Evolutionary conservation across 2,329 filamentous ascomycete species (phyloP).

Genomic region (Teratosphaeriaceae sp.): DNA sequence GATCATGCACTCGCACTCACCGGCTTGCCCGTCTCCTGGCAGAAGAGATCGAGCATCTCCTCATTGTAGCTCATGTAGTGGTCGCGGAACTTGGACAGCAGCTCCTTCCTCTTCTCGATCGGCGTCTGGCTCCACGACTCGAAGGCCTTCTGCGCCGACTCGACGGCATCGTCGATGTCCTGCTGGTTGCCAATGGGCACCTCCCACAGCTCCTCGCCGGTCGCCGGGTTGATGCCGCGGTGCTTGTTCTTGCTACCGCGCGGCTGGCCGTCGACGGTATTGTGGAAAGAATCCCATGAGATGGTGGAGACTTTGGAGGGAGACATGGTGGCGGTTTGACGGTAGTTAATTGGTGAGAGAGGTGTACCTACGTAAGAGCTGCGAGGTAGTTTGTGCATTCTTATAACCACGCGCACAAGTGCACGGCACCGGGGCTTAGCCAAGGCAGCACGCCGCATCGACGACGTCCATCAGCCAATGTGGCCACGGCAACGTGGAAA

Average conservation of each 20-base stretch:
- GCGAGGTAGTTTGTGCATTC: too few species aligned
- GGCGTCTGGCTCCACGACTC: constrained; percentile 27
- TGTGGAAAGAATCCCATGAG: constrained; percentile 32
- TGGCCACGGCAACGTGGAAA: too few species aligned
- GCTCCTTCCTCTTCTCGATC: constrained; percentile 32
- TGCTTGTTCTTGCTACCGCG: constrained; percentile 26
- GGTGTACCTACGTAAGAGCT: too few species aligned
- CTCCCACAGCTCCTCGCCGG: constrained; percentile 31
- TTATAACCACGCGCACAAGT: too few species aligned
- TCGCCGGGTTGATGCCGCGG: constrained; percentile 29
- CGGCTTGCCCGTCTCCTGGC: constrained; percentile 35
- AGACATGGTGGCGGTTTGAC: constrained; percentile 33
- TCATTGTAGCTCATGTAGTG: constrained; percentile 26
- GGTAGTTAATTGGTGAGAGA: neutral
- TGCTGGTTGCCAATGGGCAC: constrained; percentile 32
- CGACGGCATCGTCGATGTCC: constrained; percentile 34
- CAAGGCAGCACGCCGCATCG: too few species aligned
- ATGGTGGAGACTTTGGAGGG: constrained; percentile 36
- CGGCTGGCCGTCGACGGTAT: constrained; percentile 33
- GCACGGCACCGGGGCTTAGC: too few species aligned
- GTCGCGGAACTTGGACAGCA: constrained; percentile 28
- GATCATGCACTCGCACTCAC: constrained; percentile 13
- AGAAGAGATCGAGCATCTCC: constrained; percentile 30
- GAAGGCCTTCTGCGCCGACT: constrained; percentile 31
- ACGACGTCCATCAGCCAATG: too few species aligned